phyloP scores from a whole-genome alignment of 306 rosid genomes.

The Cyclanthera cordifolia region DNA sequence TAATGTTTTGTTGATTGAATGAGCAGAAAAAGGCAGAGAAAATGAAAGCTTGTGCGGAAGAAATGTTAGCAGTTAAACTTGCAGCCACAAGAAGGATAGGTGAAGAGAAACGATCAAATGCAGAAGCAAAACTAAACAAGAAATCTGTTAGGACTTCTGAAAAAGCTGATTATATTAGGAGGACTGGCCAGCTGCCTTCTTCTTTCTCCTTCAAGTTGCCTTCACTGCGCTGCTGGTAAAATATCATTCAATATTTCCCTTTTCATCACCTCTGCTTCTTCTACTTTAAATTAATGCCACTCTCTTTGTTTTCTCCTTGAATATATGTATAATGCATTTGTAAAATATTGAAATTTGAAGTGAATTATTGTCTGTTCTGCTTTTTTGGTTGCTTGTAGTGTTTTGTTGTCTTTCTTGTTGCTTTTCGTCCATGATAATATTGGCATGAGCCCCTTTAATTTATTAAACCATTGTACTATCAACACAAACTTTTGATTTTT shows the following conservation, averaged over 20 bases:
- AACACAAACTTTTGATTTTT: too few relatives aligned
- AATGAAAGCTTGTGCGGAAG: constrained; percentile 68
- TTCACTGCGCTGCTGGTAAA: constrained; percentile 67
- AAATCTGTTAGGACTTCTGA: constrained; percentile 64
- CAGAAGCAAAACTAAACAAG: constrained; percentile 65
- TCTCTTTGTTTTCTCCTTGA: neutral
- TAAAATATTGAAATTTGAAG: constrained; percentile 6
- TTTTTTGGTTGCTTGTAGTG: neutral
- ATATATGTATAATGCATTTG: constrained; percentile 6
- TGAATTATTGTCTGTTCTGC: neutral
- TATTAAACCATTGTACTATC: too few relatives aligned
- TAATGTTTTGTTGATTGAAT: neutral
- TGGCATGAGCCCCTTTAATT: too few relatives aligned
- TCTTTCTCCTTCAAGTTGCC: constrained; percentile 74
- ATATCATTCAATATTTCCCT: constrained; percentile 5
- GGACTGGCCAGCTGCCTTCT: constrained; percentile 83
- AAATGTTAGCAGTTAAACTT: constrained; percentile 50
- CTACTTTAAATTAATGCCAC: neutral
- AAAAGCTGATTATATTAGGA: constrained; percentile 67
- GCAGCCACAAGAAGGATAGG: constrained; percentile 62
- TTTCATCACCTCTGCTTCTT: neutral
- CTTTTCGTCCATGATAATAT: neutral
- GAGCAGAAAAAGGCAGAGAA: constrained; percentile 78
- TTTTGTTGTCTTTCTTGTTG: neutral
- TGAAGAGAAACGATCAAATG: constrained; percentile 74